A percentile compares a stretch with the other conserved stretches of the same genome.
phyloP scores from a whole-genome alignment of 2,329 filamentous ascomycete species.

The Xylogone sp. region DNA sequence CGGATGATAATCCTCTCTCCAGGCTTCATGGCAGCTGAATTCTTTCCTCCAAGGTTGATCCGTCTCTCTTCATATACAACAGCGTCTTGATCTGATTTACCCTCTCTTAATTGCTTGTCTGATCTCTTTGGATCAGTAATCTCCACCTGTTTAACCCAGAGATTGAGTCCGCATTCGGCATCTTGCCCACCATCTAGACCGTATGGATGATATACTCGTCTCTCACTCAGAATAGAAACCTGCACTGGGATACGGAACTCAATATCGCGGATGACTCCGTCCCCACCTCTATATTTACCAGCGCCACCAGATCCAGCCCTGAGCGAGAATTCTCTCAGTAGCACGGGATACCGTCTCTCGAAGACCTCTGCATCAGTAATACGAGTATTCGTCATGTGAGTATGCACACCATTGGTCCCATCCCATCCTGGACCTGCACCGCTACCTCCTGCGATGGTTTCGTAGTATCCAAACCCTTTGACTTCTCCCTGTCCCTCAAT shows the following conservation, averaged over 20 bases:
- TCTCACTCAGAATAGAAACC: constrained; percentile 74
- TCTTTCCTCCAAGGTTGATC: constrained; percentile 76
- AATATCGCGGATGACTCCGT: constrained; percentile 75
- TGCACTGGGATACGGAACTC: constrained; percentile 77
- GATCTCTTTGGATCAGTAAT: constrained; percentile 48
- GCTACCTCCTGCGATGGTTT: constrained; percentile 76
- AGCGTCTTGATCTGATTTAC: constrained; percentile 27
- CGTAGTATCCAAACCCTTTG: constrained; percentile 83
- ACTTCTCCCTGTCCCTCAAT: constrained; percentile 51
- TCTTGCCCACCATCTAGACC: constrained; percentile 81
- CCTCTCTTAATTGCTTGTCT: constrained; percentile 30
- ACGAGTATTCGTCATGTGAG: constrained; percentile 82
- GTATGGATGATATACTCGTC: constrained; percentile 74
- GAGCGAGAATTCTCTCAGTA: constrained; percentile 67
- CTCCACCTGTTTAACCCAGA: constrained; percentile 76
- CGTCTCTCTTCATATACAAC: constrained; percentile 51
- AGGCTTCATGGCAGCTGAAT: constrained; percentile 70
- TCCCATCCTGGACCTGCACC: constrained; percentile 72
- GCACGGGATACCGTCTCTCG: constrained; percentile 71
- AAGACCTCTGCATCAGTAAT: constrained; percentile 81
- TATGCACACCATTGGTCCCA: constrained; percentile 70
- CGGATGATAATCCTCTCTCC: constrained; percentile 75
- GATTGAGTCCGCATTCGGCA: constrained; percentile 73
- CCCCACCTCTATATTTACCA: constrained; percentile 67
- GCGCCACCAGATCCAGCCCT: constrained; percentile 58